Percentiles rank a stretch among this genome's conserved stretches.
These are phyloP conservation scores for Albugo laibachii DNA, from an alignment of 352 stramenopile species.

Conservation along the genomic window DNA sequence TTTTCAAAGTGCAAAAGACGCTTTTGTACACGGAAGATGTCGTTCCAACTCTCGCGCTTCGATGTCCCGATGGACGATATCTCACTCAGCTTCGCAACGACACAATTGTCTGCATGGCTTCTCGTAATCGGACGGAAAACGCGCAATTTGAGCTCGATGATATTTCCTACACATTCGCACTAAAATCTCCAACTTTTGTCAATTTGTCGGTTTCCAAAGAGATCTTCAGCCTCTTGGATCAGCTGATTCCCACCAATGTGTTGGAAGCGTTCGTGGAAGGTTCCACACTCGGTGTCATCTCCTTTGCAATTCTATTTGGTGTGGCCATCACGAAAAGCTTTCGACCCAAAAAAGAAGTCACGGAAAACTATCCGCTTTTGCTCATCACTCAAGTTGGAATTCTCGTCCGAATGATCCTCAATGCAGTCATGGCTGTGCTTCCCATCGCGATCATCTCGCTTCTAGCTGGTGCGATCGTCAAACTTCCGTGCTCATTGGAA, in stretches of 20 bases:
- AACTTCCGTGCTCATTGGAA: constrained; percentile 21
- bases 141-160: neutral
- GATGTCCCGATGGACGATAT: constrained; percentile 23
- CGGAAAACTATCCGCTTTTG: constrained; percentile 32
- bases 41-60: constrained; percentile 12
- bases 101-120: constrained; percentile 19
- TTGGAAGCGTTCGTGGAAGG: constrained; percentile 29
- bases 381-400: constrained; percentile 43
- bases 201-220: constrained; percentile 40
- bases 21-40: neutral
- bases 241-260: constrained; percentile 53
- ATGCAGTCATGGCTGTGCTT: constrained; percentile 41
- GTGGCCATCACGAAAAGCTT: constrained; percentile 33
- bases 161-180: constrained; percentile 19
- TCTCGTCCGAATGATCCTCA: constrained; percentile 48
- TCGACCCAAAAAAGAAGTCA: neutral
- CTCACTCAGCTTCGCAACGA: constrained; percentile 16
- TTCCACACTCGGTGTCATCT: constrained; percentile 46
- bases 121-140: constrained; percentile 14
- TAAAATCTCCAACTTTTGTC: constrained; percentile 14
- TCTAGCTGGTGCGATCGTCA: constrained; percentile 36
- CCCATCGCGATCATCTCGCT: constrained; percentile 55
- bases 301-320: constrained; percentile 48
- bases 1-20: constrained; percentile 10
- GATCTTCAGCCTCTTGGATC: constrained; percentile 39